A percentile compares a stretch with the other conserved stretches of the same genome.
These are phyloP conservation scores for Millerozyma acaciae DNA, from an alignment of 805 yeast genomes.

Conservation along the genomic window DNA sequence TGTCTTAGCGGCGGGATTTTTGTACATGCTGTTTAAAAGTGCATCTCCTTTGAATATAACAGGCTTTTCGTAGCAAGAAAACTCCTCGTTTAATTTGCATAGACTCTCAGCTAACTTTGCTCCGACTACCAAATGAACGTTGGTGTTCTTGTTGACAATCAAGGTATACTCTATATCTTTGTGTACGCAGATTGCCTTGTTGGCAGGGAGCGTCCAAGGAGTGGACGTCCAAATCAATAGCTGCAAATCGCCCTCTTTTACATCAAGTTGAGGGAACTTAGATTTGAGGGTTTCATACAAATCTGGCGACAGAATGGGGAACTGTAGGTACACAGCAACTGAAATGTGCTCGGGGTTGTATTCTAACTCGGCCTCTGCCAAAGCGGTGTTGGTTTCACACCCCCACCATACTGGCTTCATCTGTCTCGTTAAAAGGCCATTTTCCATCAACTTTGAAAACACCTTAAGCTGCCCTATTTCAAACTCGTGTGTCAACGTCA, in stretches of 20 bases:
- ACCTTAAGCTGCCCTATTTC: constrained; percentile 73
- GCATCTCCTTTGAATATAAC: constrained; percentile 16
- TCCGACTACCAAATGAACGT: constrained; percentile 57
- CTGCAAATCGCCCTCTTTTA: constrained; percentile 9
- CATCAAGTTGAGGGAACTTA: neutral
- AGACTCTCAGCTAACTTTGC: constrained; percentile 42
- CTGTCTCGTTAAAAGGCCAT: constrained; percentile 73
- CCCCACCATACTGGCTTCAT: constrained; percentile 98
- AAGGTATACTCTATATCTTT: constrained; percentile 55
- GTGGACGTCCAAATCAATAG: constrained; percentile 92
- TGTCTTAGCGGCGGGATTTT: constrained; percentile 47
- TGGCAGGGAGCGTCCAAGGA: constrained; percentile 94
- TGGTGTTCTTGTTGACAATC: constrained; percentile 18
- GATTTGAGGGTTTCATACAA: constrained; percentile 10
- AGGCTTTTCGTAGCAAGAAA: neutral
- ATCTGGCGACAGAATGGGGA: constrained; percentile 37
- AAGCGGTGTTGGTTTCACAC: constrained; percentile 85
- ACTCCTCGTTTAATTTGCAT: constrained; percentile 22
- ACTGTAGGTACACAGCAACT: constrained; percentile 63
- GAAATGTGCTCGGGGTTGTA: constrained; percentile 72
- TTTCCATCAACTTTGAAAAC: constrained; percentile 60
- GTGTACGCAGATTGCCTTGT: constrained; percentile 76
- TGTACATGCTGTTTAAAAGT: constrained; percentile 39
- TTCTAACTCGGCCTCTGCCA: constrained; percentile 95
- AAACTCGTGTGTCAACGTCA: constrained; percentile 66